Evolutionary conservation across 2,329 filamentous ascomycete genomes (phyloP), one percentile per base, ranked within the genome.

Genomic region (Cordyceps farinosa): DNA sequence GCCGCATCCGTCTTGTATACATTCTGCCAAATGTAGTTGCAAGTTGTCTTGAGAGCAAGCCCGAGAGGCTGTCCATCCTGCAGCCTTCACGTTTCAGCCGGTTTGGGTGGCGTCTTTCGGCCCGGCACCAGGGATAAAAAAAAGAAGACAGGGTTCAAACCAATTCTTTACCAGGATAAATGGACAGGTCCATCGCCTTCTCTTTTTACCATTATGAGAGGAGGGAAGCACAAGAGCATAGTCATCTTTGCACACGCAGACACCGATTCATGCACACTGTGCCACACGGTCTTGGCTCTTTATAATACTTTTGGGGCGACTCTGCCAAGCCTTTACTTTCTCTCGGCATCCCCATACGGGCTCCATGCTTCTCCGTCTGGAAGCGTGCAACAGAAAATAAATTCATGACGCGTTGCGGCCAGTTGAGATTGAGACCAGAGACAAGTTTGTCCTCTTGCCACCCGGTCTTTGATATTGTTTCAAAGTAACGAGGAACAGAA

Each of bases 281-380:
- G 59, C 51, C 51, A 55, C 48, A 54, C 32, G 7, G 40, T 32
- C 51, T 61, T 32, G 50, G 30, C 48, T n/a, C 6, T 27, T 22
- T 22, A 22, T 22, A 22, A 54, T 32, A 32, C 42, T 22, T 47
- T 61, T 48, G 42, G 50, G 58, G 58, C 48, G 27, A 53, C 36
- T 38, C 29, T 32, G 59, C 59, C 59, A 55, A 61, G 59, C 36
- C 59, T 38, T 27, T 17, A 42, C 55, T 8, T 29, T 32, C 27
- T 36, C 48, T 27, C 44, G 48, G 40, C 50, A 22, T 53, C 58
- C 32, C 58, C 58, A 47, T 61, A 40, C 30, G 29, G 53, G 53
- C 53, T 45, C 38, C 40, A 44, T 22, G 38, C 53, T 52, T 29
- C 29, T 34, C 47, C 15, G 36, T 53, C 11, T 29, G 22, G 22